phyloP scores from a whole-genome alignment of 2,329 filamentous ascomycete genomes.

The Podosphaera leucotricha region DNA sequence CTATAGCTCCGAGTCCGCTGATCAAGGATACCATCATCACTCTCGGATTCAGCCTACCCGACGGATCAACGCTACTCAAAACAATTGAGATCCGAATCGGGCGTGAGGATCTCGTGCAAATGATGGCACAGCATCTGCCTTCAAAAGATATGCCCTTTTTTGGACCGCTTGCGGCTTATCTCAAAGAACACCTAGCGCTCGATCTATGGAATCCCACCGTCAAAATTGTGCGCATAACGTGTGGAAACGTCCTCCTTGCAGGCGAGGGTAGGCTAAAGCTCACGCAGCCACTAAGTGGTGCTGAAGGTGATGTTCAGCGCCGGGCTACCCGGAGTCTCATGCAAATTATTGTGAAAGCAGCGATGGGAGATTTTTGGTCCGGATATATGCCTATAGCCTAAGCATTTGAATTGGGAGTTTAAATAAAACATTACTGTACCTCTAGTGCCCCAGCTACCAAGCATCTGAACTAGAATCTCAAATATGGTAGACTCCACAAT shows the following conservation, averaged over 20 bases:
- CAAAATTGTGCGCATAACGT: slow-evolving; percentile 19
- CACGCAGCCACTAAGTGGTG: slow-evolving; percentile 6
- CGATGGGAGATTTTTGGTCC: slow-evolving; percentile 1
- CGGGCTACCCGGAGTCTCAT: slow-evolving; percentile 9
- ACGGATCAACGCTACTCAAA: slow-evolving; percentile 15
- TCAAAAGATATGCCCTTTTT: slow-evolving; percentile 17
- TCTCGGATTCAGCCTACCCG: slow-evolving; percentile 13
- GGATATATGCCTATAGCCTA: no score
- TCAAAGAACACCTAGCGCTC: slow-evolving; percentile 19
- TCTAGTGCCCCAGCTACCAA: no score
- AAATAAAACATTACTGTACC: no score
- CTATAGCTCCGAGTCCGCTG: slow-evolving; percentile 5
- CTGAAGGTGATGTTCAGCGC: slow-evolving; percentile 3
- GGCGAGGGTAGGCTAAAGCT: slow-evolving; percentile 19
- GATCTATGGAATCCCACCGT: slow-evolving; percentile 18
- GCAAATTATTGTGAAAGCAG: slow-evolving; percentile 7
- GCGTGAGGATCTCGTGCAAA: slow-evolving; percentile 17
- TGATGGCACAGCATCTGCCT: slow-evolving; percentile 10
- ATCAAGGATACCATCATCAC: slow-evolving; percentile 12
- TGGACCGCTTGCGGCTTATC: slow-evolving; percentile 18
- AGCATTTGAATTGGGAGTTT: no score
- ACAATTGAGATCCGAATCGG: slow-evolving; percentile 21
- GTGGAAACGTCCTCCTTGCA: slow-evolving; percentile 19
- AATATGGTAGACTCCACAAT: no score
- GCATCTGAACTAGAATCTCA: no score